Base-by-base conservation (phyloP, 2,329 filamentous ascomycete species). In the Pseudopyricularia javanii region DNA sequence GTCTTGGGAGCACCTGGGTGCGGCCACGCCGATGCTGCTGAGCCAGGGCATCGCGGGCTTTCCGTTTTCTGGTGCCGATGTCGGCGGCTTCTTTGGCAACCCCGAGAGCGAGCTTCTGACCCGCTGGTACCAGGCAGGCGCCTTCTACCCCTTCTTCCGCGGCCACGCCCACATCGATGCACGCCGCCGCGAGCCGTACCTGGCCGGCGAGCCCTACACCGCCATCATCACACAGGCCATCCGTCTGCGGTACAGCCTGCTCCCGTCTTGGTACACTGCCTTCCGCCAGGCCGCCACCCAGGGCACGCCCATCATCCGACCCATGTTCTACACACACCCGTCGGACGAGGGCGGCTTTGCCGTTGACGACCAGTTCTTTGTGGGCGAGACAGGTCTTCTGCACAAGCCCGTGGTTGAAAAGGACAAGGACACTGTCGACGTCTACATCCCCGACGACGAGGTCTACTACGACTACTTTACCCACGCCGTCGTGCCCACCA, bases 61-160 rank as follows among this genome's bases (percentile, higher is more conserved):
- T 68, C 93, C 93, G 11, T 97, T 97, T 63, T 83, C 89, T 1
- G 93, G 93, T 53, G 93, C 93, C 51, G 93, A 98, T 70, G 91
- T 98, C 50, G 93, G 91, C 54, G 93, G 93, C 28, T 98, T 98
- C 77, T 98, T 98, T 62, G 91, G 93, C 53, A 96, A 98, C 69
- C 93, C 93, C 0, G 87, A 87, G 61, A 91, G 91, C 63, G 91
- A 98, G 55, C 79, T 98, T 22, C 78, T 95, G 60, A 87, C 88
- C 11, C 83, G 93, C 37, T 98, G 93, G 93, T 98, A 95, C 70
- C 93, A 98, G 69, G 83, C 91, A 33, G 93, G 93, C 56, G 88
- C 88, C 53, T 98, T 95, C 75, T 97, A 97, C 67, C 93, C 93
- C 7, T 98, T 97, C 74, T 95, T 97, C 86, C 88, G 93, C 56